Percentiles rank a stretch among this genome's conserved stretches.
These are phyloP conservation scores for Sordaria brevicollis DNA, from an alignment of 495 filamentous ascomycete species.

Conservation along the genomic window DNA sequence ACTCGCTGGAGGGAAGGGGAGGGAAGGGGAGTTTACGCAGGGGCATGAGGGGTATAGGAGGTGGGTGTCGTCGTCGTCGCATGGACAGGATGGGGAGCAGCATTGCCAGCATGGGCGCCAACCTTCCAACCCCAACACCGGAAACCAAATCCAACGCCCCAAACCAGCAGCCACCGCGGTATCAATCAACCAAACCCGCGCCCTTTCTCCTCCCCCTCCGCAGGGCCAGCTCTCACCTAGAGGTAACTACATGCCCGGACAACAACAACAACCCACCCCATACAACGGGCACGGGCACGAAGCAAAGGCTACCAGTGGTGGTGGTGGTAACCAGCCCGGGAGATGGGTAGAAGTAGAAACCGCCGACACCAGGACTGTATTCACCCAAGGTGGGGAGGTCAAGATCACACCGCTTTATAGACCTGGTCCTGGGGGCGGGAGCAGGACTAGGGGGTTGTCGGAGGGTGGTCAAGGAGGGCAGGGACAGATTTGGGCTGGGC, in stretches of 20 bases:
- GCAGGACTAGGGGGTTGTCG: background rate
- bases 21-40: background rate
- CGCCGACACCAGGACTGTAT: background rate
- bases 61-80: too few species aligned
- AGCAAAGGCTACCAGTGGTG: too few species aligned
- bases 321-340: background rate
- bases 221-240: background rate
- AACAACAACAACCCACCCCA: background rate
- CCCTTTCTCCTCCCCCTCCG: background rate
- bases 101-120: too few species aligned
- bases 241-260: background rate
- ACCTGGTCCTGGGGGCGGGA: background rate
- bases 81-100: slow-evolving; percentile 3
- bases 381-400: background rate
- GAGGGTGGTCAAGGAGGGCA: background rate
- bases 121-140: background rate
- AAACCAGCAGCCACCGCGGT: background rate
- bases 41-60: background rate
- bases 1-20: background rate
- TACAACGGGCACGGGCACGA: too few species aligned
- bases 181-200: background rate
- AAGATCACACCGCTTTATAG: background rate
- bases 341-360: background rate
- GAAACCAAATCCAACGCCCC: background rate
- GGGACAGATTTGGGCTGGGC: background rate